Evolutionary conservation across 1,284 basidiomycete species (phyloP), one percentile per base, ranked within the genome.

Genomic region (Polyporus tsugae): DNA sequence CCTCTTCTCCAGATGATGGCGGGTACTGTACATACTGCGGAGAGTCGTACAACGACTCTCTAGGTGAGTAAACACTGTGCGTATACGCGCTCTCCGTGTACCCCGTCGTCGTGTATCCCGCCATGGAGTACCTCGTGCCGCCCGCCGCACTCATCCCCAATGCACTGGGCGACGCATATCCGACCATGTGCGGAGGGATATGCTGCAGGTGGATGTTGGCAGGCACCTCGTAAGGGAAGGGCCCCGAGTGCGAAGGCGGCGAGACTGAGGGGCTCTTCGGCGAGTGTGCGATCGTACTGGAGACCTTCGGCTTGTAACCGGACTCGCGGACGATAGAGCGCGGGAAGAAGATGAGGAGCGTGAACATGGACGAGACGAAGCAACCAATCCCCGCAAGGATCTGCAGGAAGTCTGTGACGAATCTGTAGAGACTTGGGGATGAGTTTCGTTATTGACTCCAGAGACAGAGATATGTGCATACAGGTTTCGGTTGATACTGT

Each of bases 281-380:
- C 35, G 77, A 78, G 41, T 72, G 65, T 2, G 74, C 67, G 29
- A 62, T 41, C 2, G 49, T 25, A n/a, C 77, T 77, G 5, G 75
- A 69, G 9, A 72, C 62, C 46, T 78, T 78, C 5, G 76, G 70
- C 78, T 83, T 80, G 73, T 91, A 90, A 2, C 89, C 89, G 2
- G 84, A 81, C 78, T 92, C 91, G 44, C 81, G 82, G 9, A 85
- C 85, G 63, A 90, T 83, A 2, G 91, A 91, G 44, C 90, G 89
- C 57, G 91, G 91, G 81, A 92, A 93, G 80, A 93, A 93, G 64
- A 93, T 86, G 89, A 93, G 82, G 49, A 93, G 82, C 1, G 91
- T 93, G 58, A 93, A 91, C 36, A 87, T 87, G 33, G 91, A 91
- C 4, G 91, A 93, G 25, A 91, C 83, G 75, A 92, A 89, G 73